Conservation (phyloP, 2,329 filamentous ascomycete genomes). For the Pleurostoma richardsiae region DNA sequence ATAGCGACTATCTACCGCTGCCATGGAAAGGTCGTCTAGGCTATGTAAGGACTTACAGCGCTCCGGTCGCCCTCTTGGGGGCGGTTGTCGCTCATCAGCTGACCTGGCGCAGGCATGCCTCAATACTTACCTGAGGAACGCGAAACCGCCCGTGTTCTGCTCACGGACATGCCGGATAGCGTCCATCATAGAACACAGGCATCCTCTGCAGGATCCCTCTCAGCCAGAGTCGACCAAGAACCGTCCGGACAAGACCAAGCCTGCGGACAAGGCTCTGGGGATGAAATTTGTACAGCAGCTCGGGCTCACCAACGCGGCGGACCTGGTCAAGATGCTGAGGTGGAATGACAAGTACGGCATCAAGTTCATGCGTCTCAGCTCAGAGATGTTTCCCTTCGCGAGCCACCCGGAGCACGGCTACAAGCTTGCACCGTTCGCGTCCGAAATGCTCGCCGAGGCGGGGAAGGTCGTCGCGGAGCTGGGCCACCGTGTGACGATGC, state of each 20-base stretch:
- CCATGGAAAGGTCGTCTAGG: constrained; percentile 88
- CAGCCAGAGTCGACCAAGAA: constrained; percentile 80
- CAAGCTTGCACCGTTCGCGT: constrained; percentile 75
- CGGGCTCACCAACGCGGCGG: constrained; percentile 75
- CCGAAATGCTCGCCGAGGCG: constrained; percentile 68
- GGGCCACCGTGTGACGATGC: constrained; percentile 81
- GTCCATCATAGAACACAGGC: constrained; percentile 83
- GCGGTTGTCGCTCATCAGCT: background rate
- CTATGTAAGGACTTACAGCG: constrained; percentile 56
- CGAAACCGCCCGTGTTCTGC: constrained; percentile 80
- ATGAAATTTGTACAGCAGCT: constrained; percentile 70
- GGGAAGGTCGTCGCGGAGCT: constrained; percentile 72
- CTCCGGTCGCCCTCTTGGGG: too few species aligned
- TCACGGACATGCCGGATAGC: constrained; percentile 88
- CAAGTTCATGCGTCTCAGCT: constrained; percentile 86
- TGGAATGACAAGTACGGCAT: constrained; percentile 95
- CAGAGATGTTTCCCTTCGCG: constrained; percentile 96
- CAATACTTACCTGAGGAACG: constrained; percentile 82
- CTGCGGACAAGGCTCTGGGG: constrained; percentile 62
- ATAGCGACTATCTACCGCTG: constrained; percentile 77
- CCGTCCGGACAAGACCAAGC: constrained; percentile 68
- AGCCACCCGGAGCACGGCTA: constrained; percentile 87
- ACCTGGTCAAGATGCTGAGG: constrained; percentile 77
- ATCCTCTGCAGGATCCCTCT: constrained; percentile 71
- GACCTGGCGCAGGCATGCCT: constrained; percentile 62